A percentile compares a stretch with the other conserved stretches of the same genome.
These are phyloP conservation scores for Cajanus cajan DNA, from an alignment of 306 rosid species.

Conservation along the genomic window DNA sequence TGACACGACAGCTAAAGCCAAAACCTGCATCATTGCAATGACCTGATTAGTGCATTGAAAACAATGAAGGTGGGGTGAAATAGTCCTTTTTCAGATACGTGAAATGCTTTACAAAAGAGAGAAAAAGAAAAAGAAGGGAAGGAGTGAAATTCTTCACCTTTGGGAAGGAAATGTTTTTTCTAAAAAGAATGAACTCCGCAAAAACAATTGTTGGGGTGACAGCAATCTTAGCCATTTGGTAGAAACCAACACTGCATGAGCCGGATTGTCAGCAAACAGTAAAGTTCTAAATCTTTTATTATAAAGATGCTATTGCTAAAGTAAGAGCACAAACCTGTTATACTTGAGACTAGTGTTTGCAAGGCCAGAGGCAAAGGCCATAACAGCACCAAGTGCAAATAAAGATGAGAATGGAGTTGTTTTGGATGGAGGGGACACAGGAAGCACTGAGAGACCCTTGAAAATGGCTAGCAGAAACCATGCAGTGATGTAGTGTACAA, in stretches of 20 bases:
- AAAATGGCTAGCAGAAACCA: slow-evolving; percentile 89
- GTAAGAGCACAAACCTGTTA: slow-evolving; percentile 61
- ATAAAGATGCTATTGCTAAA: neutral
- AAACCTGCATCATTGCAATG: slow-evolving; percentile 58
- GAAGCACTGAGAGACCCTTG: slow-evolving; percentile 71
- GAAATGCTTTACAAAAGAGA: slow-evolving; percentile 4
- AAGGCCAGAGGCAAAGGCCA: slow-evolving; percentile 98
- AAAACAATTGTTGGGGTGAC: slow-evolving; percentile 95
- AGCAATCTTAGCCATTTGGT: slow-evolving; percentile 99
- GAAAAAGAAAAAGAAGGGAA: neutral
- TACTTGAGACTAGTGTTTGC: slow-evolving; percentile 91
- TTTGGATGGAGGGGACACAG: slow-evolving; percentile 81
- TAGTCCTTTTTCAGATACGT: neutral
- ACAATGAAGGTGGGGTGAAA: neutral
- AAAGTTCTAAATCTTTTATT: neutral
- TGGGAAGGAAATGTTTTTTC: slow-evolving; percentile 55
- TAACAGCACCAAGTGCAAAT: slow-evolving; percentile 85
- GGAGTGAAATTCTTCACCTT: slow-evolving; percentile 49
- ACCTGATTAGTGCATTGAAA: slow-evolving; percentile 12
- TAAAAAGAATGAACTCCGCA: slow-evolving; percentile 73
- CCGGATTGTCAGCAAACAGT: slow-evolving; percentile 34
- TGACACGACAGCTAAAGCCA: slow-evolving; percentile 70
- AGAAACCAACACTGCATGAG: slow-evolving; percentile 82
- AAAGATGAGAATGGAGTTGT: slow-evolving; percentile 87
- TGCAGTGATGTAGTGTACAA: slow-evolving; percentile 74